Evolutionary conservation across 352 stramenopile genomes (phyloP).

Genomic region (Phytopythium boreale): DNA sequence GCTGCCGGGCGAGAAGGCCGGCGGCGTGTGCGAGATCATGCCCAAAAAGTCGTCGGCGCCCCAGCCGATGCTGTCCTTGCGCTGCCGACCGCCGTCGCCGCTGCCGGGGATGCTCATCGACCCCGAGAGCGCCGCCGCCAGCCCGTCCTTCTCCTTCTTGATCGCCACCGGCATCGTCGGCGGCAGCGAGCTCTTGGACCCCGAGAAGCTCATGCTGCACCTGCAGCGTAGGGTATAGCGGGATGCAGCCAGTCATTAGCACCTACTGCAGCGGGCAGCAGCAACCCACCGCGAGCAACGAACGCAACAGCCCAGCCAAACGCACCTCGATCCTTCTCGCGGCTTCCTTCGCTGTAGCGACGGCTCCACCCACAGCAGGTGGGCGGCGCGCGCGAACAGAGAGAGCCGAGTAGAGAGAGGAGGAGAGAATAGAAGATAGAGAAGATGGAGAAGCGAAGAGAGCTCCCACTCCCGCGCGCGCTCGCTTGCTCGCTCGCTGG

Average conservation of each 20-base stretch:
- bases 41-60: slow-evolving; percentile 81
- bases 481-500: background rate
- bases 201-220: slow-evolving; percentile 36
- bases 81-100: slow-evolving; percentile 30
- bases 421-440: too few species aligned
- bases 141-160: slow-evolving; percentile 56
- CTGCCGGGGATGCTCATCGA: slow-evolving; percentile 33
- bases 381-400: too few species aligned
- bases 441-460: background rate
- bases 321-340: too few species aligned
- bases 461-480: too few species aligned
- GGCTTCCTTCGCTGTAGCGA: too few species aligned
- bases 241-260: background rate
- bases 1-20: slow-evolving; percentile 88
- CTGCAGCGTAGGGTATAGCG: background rate
- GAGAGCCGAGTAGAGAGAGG: too few species aligned
- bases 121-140: slow-evolving; percentile 10
- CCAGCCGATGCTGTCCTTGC: slow-evolving; percentile 84
- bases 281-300: too few species aligned
- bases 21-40: slow-evolving; percentile 89
- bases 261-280: background rate
- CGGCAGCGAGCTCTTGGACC: slow-evolving; percentile 46
- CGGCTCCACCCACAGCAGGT: too few species aligned
- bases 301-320: too few species aligned
- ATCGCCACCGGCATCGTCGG: slow-evolving; percentile 67